A percentile compares a stretch with the other conserved stretches of the same genome.
These are phyloP conservation scores for Alisma plantagoaquatica DNA, from an alignment of 106 monocot genomes.

Conservation along the genomic window DNA sequence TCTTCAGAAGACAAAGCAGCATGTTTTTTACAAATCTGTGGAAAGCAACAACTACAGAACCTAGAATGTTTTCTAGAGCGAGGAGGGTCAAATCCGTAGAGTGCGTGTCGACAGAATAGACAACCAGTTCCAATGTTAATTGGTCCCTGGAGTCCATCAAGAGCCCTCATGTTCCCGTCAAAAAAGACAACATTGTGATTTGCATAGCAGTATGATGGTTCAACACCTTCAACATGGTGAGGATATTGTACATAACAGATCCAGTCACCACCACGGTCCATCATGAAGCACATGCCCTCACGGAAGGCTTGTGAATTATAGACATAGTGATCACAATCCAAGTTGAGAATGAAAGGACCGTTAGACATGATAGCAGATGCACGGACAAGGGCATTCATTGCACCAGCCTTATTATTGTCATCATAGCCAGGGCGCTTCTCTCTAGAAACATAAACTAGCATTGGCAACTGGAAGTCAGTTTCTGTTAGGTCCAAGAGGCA, in stretches of 20 bases:
- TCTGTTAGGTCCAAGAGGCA: conserved; percentile 56
- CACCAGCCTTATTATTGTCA: conserved; percentile 86
- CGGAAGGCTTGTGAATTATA: conserved; percentile 60
- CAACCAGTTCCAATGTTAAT: conserved; percentile 22
- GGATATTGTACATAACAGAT: conserved; percentile 85
- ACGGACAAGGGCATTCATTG: conserved; percentile 80
- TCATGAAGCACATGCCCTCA: conserved; percentile 92
- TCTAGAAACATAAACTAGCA: conserved; percentile 72
- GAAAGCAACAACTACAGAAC: conserved; percentile 41
- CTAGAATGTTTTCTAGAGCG: conserved; percentile 42
- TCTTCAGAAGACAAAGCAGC: conserved; percentile 5
- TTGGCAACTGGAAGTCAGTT: conserved; percentile 51
- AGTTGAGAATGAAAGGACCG: conserved; percentile 84
- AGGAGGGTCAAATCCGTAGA: conserved; percentile 72
- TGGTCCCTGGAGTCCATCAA: conserved; percentile 72
- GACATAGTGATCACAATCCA: conserved; percentile 89
- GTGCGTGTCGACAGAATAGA: conserved; percentile 34
- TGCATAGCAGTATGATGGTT: conserved; percentile 81
- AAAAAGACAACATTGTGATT: conserved; percentile 95
- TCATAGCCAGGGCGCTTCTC: conserved; percentile 76
- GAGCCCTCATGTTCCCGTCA: conserved; percentile 92
- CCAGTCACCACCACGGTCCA: conserved; percentile 78
- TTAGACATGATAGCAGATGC: conserved; percentile 81
- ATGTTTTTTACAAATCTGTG: conserved; percentile 5
- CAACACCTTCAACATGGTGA: conserved; percentile 78